Conservation (phyloP, 2,329 filamentous ascomycete genomes). For the Cercospora zeina region DNA sequence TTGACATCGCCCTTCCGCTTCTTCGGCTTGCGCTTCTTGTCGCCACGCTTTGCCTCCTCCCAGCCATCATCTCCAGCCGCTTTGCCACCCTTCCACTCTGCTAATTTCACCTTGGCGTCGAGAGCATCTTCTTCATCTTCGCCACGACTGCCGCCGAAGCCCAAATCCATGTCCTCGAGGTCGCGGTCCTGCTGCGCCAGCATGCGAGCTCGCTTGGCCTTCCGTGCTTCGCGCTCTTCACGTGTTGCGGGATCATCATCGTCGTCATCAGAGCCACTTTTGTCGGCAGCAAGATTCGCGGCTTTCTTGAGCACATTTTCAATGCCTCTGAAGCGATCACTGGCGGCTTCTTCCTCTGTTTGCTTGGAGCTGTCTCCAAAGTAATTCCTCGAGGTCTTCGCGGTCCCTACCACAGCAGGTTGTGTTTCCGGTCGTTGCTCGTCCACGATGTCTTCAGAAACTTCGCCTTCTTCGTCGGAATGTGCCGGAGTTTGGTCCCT, state of each 20-base stretch:
- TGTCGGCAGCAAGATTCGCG: constrained; percentile 50
- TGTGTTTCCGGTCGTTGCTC: not conserved
- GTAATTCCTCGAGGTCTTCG: constrained; percentile 39
- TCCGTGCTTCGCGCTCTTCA: constrained; percentile 63
- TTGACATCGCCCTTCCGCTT: constrained; percentile 52
- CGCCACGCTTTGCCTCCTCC: constrained; percentile 62
- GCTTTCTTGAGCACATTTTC: constrained; percentile 68
- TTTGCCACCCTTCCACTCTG: constrained; percentile 60
- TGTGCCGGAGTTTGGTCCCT: not conserved
- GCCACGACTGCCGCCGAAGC: constrained; percentile 83
- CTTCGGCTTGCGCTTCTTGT: constrained; percentile 71
- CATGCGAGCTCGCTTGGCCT: constrained; percentile 64
- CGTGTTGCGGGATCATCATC: constrained; percentile 48
- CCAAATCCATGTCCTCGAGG: constrained; percentile 88
- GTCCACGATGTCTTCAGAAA: not conserved
- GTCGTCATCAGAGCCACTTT: constrained; percentile 46
- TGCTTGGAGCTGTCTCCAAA: constrained; percentile 37
- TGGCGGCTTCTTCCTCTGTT: constrained; percentile 21
- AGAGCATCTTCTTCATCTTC: constrained; percentile 77
- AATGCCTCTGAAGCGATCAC: constrained; percentile 37
- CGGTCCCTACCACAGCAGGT: constrained; percentile 1
- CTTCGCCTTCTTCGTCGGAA: constrained; percentile 12
- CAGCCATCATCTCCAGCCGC: constrained; percentile 53
- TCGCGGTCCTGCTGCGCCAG: constrained; percentile 73
- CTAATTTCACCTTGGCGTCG: constrained; percentile 63